phyloP scores from a whole-genome alignment of 2,329 filamentous ascomycete genomes.

The Neofusicoccum laricinum region DNA sequence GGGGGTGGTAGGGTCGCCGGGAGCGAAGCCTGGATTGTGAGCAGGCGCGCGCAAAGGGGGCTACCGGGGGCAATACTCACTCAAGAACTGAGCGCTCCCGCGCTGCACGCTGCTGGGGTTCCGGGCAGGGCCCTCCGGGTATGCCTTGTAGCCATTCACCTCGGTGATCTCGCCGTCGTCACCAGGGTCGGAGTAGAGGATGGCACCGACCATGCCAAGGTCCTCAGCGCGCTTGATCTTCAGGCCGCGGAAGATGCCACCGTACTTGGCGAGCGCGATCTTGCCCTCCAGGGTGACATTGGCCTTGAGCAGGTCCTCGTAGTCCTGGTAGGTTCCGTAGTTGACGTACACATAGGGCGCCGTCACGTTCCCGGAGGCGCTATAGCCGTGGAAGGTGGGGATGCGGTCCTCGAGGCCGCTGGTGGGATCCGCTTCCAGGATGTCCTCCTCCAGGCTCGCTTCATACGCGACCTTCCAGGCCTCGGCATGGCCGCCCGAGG shows the following conservation, averaged over 20 bases:
- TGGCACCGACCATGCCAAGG: conserved; percentile 78
- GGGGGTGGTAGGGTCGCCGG: conserved; percentile 82
- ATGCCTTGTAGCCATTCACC: conserved; percentile 72
- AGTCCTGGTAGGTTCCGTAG: conserved; percentile 84
- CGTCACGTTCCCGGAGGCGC: conserved; percentile 87
- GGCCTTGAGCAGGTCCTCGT: conserved; percentile 72
- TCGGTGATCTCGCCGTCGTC: conserved; percentile 82
- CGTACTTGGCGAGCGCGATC: conserved; percentile 84
- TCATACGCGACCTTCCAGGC: conserved; percentile 68
- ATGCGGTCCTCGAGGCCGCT: conserved; percentile 69
- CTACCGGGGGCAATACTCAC: conserved; percentile 25
- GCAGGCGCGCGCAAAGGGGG: background rate
- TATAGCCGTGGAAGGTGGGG: conserved; percentile 93
- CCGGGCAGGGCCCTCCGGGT: conserved; percentile 82
- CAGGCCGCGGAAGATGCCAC: conserved; percentile 79
- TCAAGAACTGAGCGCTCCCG: conserved; percentile 69
- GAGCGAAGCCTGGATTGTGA: conserved; percentile 49
- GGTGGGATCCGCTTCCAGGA: conserved; percentile 78
- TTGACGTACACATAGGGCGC: conserved; percentile 85
- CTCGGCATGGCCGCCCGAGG: conserved; percentile 28
- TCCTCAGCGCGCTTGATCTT: conserved; percentile 93
- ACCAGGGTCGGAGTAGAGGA: conserved; percentile 86
- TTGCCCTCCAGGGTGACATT: conserved; percentile 77
- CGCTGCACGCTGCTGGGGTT: conserved; percentile 87
- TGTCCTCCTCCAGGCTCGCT: conserved; percentile 79